Evolutionary conservation across 208 protist species (phyloP).

Genomic region (Crithidia sp.): DNA sequence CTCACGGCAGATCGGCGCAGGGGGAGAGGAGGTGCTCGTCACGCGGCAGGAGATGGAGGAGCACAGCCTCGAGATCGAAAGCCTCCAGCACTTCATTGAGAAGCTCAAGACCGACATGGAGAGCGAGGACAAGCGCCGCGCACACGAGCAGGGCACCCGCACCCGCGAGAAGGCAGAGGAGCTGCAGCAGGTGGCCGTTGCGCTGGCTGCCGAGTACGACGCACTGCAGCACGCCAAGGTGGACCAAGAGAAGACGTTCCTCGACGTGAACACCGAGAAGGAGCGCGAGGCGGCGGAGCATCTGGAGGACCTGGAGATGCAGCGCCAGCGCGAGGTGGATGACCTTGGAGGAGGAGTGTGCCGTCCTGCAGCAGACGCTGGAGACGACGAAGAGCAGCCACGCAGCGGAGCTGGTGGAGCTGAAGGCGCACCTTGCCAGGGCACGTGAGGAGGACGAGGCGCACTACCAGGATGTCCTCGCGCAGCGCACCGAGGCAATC

Average conservation of each 20-base stretch:
- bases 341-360: slow-evolving; percentile 80
- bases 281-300: slow-evolving; percentile 67
- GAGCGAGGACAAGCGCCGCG: slow-evolving; percentile 93
- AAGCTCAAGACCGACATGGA: slow-evolving; percentile 94
- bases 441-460: slow-evolving; percentile 66
- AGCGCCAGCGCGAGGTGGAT: slow-evolving; percentile 91
- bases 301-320: slow-evolving; percentile 80
- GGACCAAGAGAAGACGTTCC: slow-evolving; percentile 92
- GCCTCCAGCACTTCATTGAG: slow-evolving; percentile 87
- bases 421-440: slow-evolving; percentile 38
- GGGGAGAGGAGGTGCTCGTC: slow-evolving; percentile 93
- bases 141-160: slow-evolving; percentile 92
- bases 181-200: slow-evolving; percentile 80
- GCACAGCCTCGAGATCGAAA: slow-evolving; percentile 77
- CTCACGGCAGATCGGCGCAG: slow-evolving; percentile 16
- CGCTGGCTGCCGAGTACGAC: slow-evolving; percentile 78
- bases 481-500: slow-evolving; percentile 62
- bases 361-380: slow-evolving; percentile 64
- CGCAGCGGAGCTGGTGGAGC: slow-evolving; percentile 40
- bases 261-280: slow-evolving; percentile 86
- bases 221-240: slow-evolving; percentile 82
- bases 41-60: slow-evolving; percentile 95
- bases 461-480: slow-evolving; percentile 83
- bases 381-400: slow-evolving; percentile 59
- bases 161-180: slow-evolving; percentile 92